Conservation (phyloP, 257 asterid species). For the Solanum boliviense region DNA sequence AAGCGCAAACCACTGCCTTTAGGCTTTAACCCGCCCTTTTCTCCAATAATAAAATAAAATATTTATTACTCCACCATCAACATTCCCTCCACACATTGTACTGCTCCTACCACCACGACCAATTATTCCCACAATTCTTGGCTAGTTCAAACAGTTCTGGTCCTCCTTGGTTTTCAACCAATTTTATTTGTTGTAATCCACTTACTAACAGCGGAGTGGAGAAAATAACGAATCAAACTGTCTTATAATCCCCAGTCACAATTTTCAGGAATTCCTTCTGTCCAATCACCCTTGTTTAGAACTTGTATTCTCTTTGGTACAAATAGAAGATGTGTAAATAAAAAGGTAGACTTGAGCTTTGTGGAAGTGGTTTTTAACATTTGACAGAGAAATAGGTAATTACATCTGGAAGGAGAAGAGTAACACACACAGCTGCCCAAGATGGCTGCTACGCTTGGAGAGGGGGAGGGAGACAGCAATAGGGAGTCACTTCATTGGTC, state of each 20-base stretch:
- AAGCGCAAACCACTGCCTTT: not conserved
- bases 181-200: not conserved
- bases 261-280: not conserved
- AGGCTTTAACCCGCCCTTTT: not conserved
- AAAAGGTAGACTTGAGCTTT: not conserved
- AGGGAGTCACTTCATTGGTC: not conserved
- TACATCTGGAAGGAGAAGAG: not conserved
- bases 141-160: not conserved
- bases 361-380: not conserved
- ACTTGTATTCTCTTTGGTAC: not conserved
- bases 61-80: not conserved
- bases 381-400: not conserved
- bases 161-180: not conserved
- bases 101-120: not conserved
- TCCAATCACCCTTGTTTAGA: not conserved
- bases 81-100: not conserved
- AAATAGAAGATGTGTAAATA: not conserved
- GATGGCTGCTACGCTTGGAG: not conserved
- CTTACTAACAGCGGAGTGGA: not conserved
- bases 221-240: not conserved
- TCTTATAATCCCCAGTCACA: not conserved
- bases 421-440: not conserved
- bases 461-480: not conserved
- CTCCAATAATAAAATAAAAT: not conserved
- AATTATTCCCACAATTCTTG: not conserved